Conservation (phyloP, 169 alveolate species). For the Perkinsus chesapeaki region DNA sequence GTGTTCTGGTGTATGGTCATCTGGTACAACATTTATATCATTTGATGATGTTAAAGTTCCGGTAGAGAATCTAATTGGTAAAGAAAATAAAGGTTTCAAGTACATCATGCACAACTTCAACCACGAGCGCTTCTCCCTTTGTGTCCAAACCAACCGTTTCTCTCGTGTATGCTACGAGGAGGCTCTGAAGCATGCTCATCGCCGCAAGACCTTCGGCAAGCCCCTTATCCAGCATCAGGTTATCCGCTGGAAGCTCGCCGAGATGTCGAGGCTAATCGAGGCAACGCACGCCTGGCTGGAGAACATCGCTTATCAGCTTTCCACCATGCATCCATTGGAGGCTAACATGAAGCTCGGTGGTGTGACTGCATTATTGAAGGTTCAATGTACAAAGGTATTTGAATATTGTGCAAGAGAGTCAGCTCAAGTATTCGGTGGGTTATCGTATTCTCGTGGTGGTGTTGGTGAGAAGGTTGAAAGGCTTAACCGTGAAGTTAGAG, state of each 20-base stretch:
- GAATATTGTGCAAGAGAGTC: constrained; percentile 31
- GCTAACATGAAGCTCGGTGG: constrained; percentile 29
- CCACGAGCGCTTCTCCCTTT: constrained; percentile 5
- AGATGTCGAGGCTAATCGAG: constrained; percentile 28
- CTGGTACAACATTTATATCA: constrained; percentile 37
- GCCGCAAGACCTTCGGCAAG: constrained; percentile 31
- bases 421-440: constrained; percentile 33
- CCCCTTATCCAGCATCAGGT: constrained; percentile 29
- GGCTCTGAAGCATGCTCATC: constrained; percentile 15
- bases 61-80: constrained; percentile 27
- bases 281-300: constrained; percentile 23
- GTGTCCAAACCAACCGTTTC: background rate
- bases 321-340: constrained; percentile 19
- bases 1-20: constrained; percentile 36
- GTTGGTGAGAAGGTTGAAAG: constrained; percentile 40
- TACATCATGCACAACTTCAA: constrained; percentile 28
- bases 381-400: constrained; percentile 22
- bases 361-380: constrained; percentile 22
- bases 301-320: constrained; percentile 11
- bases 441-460: constrained; percentile 28
- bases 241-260: constrained; percentile 34
- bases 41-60: constrained; percentile 35
- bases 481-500: constrained; percentile 27
- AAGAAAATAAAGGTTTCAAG: constrained; percentile 25
- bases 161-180: constrained; percentile 35